These are phyloP conservation scores for Litsea cubeba DNA, from an alignment of 164 flowering plant species.

Conservation along the genomic window DNA sequence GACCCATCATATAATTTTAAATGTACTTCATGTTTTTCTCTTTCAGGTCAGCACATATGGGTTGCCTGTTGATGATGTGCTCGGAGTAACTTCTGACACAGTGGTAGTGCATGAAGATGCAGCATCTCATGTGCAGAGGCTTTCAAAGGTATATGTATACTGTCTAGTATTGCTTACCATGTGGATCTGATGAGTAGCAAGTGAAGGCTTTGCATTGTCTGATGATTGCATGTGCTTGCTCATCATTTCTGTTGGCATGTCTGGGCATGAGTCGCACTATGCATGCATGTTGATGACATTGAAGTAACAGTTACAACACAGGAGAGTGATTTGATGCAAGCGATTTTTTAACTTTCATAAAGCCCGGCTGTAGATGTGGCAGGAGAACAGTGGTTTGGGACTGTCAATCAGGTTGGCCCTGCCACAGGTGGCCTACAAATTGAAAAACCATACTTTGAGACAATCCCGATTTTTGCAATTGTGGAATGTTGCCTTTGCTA, in stretches of 20 bases:
- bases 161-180: neutral
- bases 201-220: neutral
- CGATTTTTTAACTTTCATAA: neutral
- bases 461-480: neutral
- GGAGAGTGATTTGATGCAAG: neutral
- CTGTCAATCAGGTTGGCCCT: neutral
- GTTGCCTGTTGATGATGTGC: constrained; percentile 71
- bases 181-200: neutral
- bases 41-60: constrained; percentile 78
- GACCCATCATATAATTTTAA: neutral
- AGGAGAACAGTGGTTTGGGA: neutral
- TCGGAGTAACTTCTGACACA: constrained; percentile 63
- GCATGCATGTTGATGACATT: neutral
- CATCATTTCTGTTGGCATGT: too few relatives aligned
- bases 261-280: neutral
- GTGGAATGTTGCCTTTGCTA: too few relatives aligned
- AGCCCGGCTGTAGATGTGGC: too few relatives aligned
- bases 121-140: constrained; percentile 63
- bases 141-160: constrained; percentile 53
- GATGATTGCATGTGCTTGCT: neutral
- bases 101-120: constrained; percentile 78
- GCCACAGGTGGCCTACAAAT: neutral
- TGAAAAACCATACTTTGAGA: neutral
- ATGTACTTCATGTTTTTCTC: neutral
- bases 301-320: neutral